phyloP scores from a whole-genome alignment of 1,284 basidiomycete species.

The Rhodotorula sp. region DNA sequence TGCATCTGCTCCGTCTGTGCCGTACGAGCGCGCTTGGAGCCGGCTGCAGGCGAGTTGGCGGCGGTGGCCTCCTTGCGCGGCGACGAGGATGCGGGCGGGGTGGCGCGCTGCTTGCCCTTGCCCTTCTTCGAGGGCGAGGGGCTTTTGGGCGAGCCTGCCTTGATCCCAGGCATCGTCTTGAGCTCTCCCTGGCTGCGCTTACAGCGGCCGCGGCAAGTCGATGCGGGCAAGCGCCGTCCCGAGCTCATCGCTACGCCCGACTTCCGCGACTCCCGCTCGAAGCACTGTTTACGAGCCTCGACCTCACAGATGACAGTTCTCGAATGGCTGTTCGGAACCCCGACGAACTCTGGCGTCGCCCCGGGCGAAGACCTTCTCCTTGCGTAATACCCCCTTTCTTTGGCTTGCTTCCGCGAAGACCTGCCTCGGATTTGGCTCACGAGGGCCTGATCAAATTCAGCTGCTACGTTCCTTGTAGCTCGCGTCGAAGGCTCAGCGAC shows the following conservation, averaged over 20 bases:
- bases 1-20: background rate
- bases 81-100: background rate
- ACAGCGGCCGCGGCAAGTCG: background rate
- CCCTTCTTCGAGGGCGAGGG: slow-evolving; percentile 15
- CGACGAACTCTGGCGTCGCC: no score
- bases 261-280: background rate
- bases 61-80: background rate
- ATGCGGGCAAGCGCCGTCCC: background rate
- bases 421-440: no score
- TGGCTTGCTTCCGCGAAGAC: no score
- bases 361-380: no score
- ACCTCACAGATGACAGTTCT: no score
- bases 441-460: no score
- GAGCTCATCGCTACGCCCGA: background rate
- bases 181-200: background rate
- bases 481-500: no score
- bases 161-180: slow-evolving; percentile 7
- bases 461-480: no score
- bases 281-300: background rate
- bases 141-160: background rate
- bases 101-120: slow-evolving; percentile 23
- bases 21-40: background rate
- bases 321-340: no score
- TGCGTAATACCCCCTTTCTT: no score
- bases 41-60: background rate